Evolutionary conservation across 2,329 filamentous ascomycete genomes (phyloP), one percentile per base, ranked within the genome.

Genomic region (Byssothecium circinans): DNA sequence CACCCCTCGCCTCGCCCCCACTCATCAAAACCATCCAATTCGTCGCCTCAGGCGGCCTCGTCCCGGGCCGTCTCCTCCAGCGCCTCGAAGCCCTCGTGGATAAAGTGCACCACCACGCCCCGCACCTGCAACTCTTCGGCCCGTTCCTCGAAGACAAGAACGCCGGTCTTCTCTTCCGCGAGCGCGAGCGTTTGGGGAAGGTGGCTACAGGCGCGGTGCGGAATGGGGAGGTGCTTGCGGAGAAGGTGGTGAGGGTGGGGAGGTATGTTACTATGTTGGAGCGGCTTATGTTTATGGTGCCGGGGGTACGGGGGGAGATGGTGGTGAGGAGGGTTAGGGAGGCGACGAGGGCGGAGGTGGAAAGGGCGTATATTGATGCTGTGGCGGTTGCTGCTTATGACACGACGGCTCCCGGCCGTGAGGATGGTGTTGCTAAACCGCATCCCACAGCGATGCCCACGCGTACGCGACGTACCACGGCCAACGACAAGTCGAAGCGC

Each of bases 61-160:
- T 56, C 0, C 53, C 61, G 1, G 66, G 52, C 8, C 62, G 62
- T 5, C 57, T 70, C 2, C 60, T 69, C n/a, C 65, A 67, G 43
- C 64, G 65, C 23, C 52, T 70, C 5, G 67, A 70, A 48, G 59
- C 52, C 10, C 56, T 70, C 11, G 56, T 70, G 18, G 65, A 66
- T 29, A 70, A 70, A 45, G 56, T 68, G 0, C 61, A 69, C 37
- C 53, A 54, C 14, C 59, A 66, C 11, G 36, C 61, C 5, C 12
- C 35, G 18, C 2, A 18, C 17, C 15, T 12, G 17, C 15, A 8
- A 2, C 8, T 22, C 5, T 37, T 22, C 17, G 67, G 67, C 3
- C 58, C 65, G 0, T 52, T 69, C 1, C 55, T 64, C 42, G 56
- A 61, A 17, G 35, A 52, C 7, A 47, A 53, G 2, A 60, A 70